Evolutionary conservation across 441 rosid species (phyloP), one percentile per base, ranked within the genome.

Genomic region (Cnidoscolus chayamansa): DNA sequence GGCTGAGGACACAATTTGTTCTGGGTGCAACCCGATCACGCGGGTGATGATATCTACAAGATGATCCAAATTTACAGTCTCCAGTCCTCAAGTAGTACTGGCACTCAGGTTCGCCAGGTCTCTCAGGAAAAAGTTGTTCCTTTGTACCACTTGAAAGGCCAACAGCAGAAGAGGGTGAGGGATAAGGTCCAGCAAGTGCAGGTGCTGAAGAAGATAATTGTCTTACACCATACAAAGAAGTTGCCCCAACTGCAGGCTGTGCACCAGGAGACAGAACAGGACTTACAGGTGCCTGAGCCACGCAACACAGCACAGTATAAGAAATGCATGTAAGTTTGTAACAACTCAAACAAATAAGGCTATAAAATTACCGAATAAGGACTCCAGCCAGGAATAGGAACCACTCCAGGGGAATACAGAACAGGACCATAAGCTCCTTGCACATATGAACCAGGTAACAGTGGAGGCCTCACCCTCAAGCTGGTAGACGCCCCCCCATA

Each of bases 1-100:
- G 84, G 74, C 89, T 89, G 72, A 91, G 95, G 69, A 73, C 43
- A 74, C 89, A 88, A 70, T 84, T 88, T 72, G 89, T 80, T 80
- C 82, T 82, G 71, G 90, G 92, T 74, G 77, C 82, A 54, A 79
- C 73, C 72, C 86, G 77, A 69, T 91, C 92, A 65, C 80, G 86
- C 70, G 97, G 97, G 80, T 94, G 98, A 84, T 94, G 92, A 79
- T 79, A 94, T 81, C 85, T 84, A 74, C 98, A 94, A 67, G 95
- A 89, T n/a, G 86, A 80, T 62, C 97, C 96, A 84, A 85, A 94
- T 83, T 87, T 94, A 81, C 98, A 94, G 76, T 94, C 91, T 68
- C 98, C 97, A 13, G 95, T 91, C 81, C 80, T 94, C 79, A 94
- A 50, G 81, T 85, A 94, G 79, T 87, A 90, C 63, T 88, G 91